Evolutionary conservation across 192 early-diverging fungal species (phyloP).

Genomic region (Backusella mclennaniae): DNA sequence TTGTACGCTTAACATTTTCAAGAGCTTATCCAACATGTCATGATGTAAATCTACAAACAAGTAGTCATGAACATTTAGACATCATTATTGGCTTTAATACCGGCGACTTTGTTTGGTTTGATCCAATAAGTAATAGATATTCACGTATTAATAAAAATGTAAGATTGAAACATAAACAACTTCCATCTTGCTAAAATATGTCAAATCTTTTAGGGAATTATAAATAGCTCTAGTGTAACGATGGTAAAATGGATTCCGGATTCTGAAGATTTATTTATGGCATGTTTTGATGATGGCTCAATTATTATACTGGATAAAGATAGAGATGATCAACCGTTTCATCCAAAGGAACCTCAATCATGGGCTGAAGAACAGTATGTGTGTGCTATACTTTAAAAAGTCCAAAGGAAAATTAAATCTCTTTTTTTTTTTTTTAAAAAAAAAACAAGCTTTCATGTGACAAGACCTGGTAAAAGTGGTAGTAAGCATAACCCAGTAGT

Average conservation of each 20-base stretch:
- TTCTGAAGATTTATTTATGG: constrained; percentile 83
- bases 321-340: constrained; percentile 72
- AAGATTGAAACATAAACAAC: neutral
- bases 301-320: constrained; percentile 86
- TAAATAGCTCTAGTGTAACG: constrained; percentile 67
- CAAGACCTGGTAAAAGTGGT: constrained; percentile 54
- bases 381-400: neutral
- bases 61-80: constrained; percentile 71
- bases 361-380: constrained; percentile 29
- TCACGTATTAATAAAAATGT: constrained; percentile 80
- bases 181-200: neutral
- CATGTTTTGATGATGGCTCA: constrained; percentile 78
- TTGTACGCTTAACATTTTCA: constrained; percentile 60
- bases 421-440: neutral
- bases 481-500: constrained; percentile 79
- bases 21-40: constrained; percentile 80
- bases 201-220: constrained; percentile 46
- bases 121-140: constrained; percentile 85
- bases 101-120: constrained; percentile 85
- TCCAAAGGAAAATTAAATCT: neutral
- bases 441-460: constrained; percentile 48
- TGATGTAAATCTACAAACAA: constrained; percentile 76
- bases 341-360: constrained; percentile 18
- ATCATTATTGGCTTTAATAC: constrained; percentile 81
- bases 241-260: constrained; percentile 90